Percentiles rank a stretch among this genome's conserved stretches.
phyloP scores from a whole-genome alignment of 345 rosid species.

The Populus pruinosa region DNA sequence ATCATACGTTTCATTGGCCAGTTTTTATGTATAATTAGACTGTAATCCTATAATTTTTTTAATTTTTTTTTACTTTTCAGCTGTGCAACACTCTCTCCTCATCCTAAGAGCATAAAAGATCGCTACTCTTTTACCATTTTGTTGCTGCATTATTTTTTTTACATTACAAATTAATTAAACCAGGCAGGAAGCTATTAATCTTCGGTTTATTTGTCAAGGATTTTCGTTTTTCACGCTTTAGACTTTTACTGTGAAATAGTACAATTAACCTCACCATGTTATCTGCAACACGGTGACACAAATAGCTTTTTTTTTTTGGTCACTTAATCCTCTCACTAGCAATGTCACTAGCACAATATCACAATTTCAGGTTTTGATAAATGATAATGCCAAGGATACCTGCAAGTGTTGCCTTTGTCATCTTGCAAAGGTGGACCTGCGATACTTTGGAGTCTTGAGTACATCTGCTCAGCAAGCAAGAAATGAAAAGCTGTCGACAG shows the following conservation, averaged over 20 bases:
- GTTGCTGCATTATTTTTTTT: not conserved
- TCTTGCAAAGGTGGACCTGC: not conserved
- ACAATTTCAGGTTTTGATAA: not conserved
- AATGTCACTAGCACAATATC: not conserved
- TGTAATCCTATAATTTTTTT: not conserved
- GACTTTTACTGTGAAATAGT: not conserved
- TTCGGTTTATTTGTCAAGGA: not conserved
- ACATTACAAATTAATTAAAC: not conserved
- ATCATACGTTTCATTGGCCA: conserved; percentile 10
- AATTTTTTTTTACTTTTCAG: not conserved
- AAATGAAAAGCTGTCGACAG: not conserved
- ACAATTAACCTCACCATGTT: not conserved
- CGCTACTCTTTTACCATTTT: not conserved
- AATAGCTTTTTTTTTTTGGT: not conserved
- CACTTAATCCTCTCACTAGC: not conserved
- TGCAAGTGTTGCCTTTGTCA: not conserved
- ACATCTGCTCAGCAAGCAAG: conserved; percentile 1
- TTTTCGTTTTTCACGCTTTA: not conserved
- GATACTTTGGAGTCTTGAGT: not conserved
- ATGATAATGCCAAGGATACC: not conserved
- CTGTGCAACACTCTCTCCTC: not conserved
- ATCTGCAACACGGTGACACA: not conserved
- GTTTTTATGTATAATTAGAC: conserved; percentile 20
- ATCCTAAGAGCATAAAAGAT: not conserved
- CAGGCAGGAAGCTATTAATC: not conserved